Conservation (phyloP, 345 rosid species). For the Eucalyptus cloeziana region DNA sequence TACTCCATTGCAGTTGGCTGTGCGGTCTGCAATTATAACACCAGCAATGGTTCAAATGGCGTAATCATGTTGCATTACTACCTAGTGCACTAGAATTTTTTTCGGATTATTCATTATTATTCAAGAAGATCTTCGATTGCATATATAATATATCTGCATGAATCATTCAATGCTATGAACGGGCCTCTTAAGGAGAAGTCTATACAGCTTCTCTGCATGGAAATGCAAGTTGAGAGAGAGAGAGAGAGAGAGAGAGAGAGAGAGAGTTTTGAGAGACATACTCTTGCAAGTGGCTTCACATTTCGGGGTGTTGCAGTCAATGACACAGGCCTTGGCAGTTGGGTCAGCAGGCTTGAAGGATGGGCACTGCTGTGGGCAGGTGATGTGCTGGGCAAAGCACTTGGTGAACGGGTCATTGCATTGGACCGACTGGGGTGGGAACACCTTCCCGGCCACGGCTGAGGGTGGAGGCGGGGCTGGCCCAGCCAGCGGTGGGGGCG, state of each 20-base stretch:
- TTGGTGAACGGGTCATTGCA: not conserved
- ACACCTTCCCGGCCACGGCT: not conserved
- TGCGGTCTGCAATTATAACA: not conserved
- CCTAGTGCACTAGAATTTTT: not conserved
- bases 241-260: not conserved
- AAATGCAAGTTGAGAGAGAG: not conserved
- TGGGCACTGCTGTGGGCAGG: conserved; percentile 3
- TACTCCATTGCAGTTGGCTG: not conserved
- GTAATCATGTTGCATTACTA: not conserved
- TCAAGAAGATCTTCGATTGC: not conserved
- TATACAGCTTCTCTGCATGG: not conserved
- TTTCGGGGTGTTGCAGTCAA: not conserved
- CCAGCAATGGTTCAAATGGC: not conserved
- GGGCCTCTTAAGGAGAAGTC: not conserved
- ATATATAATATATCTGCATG: not conserved
- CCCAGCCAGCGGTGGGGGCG: not conserved
- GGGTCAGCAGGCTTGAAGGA: not conserved
- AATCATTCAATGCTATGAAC: not conserved
- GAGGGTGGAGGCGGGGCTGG: not conserved
- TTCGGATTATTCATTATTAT: not conserved
- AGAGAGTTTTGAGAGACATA: not conserved
- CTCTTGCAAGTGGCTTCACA: conserved; percentile 5
- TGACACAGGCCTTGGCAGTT: not conserved
- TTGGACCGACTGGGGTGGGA: not conserved
- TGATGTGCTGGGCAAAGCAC: not conserved